Evolutionary conservation across 2,329 filamentous ascomycete genomes (phyloP).

Genomic region (Pseudopithomyces maydicus): DNA sequence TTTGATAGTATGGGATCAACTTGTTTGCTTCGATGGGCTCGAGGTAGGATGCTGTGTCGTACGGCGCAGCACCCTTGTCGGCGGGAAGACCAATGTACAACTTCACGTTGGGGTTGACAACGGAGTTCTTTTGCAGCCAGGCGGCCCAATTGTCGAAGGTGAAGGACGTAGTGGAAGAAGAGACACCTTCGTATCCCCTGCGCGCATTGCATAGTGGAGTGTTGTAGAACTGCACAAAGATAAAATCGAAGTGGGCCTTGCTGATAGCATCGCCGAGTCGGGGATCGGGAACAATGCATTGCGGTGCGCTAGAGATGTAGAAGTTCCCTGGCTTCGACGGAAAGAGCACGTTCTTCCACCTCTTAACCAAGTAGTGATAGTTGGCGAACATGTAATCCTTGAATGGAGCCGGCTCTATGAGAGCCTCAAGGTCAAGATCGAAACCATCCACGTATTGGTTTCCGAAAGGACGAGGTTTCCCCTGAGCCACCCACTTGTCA

Average conservation of each 20-base stretch:
- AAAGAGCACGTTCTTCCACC: slow-evolving; percentile 50
- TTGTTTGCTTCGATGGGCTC: slow-evolving; percentile 51
- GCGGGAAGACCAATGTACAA: slow-evolving; percentile 58
- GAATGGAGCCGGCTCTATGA: slow-evolving; percentile 24
- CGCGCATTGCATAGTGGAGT: slow-evolving; percentile 56
- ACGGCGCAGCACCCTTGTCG: slow-evolving; percentile 24
- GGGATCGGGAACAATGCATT: slow-evolving; percentile 56
- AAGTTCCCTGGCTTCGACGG: slow-evolving; percentile 42
- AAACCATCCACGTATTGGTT: slow-evolving; percentile 56
- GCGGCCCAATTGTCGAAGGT: slow-evolving; percentile 52
- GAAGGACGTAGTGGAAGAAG: slow-evolving; percentile 44
- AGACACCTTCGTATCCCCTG: slow-evolving; percentile 38
- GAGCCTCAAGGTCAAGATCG: slow-evolving; percentile 55
- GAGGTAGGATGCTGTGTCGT: slow-evolving; percentile 51
- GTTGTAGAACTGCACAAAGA: slow-evolving; percentile 64
- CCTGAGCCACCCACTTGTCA: slow-evolving; percentile 30
- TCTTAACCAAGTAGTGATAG: slow-evolving; percentile 55
- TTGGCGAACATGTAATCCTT: slow-evolving; percentile 44
- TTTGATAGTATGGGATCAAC: slow-evolving; percentile 47
- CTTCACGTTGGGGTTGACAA: slow-evolving; percentile 50
- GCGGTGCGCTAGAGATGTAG: slow-evolving; percentile 61
- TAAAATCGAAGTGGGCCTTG: slow-evolving; percentile 55
- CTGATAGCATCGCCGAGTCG: slow-evolving; percentile 53
- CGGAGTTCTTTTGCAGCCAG: slow-evolving; percentile 45
- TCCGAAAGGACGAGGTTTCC: slow-evolving; percentile 55